Base-by-base conservation (phyloP, 306 rosid species). In the Hippophae gyantsensis region DNA sequence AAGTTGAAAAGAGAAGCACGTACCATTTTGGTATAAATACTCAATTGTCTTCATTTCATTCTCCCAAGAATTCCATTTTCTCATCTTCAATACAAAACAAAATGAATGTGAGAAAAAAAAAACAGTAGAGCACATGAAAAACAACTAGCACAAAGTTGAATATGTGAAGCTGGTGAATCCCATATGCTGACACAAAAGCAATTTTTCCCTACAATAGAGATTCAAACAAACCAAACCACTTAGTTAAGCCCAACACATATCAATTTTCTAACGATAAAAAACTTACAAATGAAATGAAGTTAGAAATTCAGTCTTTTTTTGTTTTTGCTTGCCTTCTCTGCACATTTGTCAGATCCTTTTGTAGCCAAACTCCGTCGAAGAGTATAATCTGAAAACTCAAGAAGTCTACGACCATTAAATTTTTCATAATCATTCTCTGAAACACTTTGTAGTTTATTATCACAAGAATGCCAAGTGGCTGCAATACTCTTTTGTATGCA, bases 101-200 rank as follows among this genome's bases (percentile, higher is more conserved):
- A 10, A 40, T 9, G 42, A 13, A 43, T 6, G 41, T 26, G 6
- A 26, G 40, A 27, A 23, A n/a, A 14, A 27, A 32, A 43, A 0
- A 6, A 23, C 96, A 90, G n/a, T 83, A 83, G 5, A 87, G 69
- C 9, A 90, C 69, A 60, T 90, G 98, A 72, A 73, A 78, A 50
- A 73, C 7, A 9, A 93, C 96, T 6, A 92, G 58, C 48, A 73
- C 76, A 66, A 92, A 87, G 61, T 87, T 90, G 79, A 90, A 90
- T 7, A 87, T 52, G 52, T 90, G 98, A 52, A 90, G 95, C 79
- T 90, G 83, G 67, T 90, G 98, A 73, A 87, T 81, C 32, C 81
- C 98, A 69, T 90, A 87, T n/a, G 90, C 84, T 5, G 98, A 79
- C 54, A 90, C 72, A 27, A 88, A 82, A 43, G 94, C 86, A 8